A percentile compares a stretch with the other conserved stretches of the same genome.
These are phyloP conservation scores for Novymonas esmeraldas DNA, from an alignment of 208 protist species.

Conservation along the genomic window DNA sequence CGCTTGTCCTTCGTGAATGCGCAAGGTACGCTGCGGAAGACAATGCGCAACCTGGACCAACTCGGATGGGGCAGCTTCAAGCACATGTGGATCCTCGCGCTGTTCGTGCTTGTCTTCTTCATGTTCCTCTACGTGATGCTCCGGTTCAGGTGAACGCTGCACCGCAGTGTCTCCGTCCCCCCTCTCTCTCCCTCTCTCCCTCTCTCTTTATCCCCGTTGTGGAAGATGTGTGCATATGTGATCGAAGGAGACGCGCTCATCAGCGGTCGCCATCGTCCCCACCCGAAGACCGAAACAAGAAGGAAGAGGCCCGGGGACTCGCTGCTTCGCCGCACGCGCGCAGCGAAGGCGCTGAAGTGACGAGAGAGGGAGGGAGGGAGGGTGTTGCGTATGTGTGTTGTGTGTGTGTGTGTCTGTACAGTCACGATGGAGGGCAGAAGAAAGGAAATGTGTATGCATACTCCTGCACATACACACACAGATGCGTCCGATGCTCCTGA, in stretches of 20 bases:
- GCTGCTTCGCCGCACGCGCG: no score
- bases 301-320: no score
- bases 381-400: no score
- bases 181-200: background rate
- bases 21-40: constrained; percentile 41
- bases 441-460: no score
- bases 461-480: no score
- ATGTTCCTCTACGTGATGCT: constrained; percentile 83
- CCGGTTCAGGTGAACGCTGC: constrained; percentile 39
- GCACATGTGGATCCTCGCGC: constrained; percentile 88
- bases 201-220: background rate
- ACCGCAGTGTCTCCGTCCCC: background rate
- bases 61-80: constrained; percentile 39
- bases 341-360: no score
- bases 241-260: background rate
- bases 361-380: no score
- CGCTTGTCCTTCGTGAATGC: constrained; percentile 42
- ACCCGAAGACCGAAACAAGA: no score
- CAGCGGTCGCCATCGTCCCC: no score
- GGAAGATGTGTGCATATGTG: background rate
- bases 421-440: no score
- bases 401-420: no score
- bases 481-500: no score
- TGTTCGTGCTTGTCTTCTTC: constrained; percentile 78
- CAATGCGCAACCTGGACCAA: constrained; percentile 59